Conservation (phyloP, 2,329 filamentous ascomycete species). For the Penicillium sp. region DNA sequence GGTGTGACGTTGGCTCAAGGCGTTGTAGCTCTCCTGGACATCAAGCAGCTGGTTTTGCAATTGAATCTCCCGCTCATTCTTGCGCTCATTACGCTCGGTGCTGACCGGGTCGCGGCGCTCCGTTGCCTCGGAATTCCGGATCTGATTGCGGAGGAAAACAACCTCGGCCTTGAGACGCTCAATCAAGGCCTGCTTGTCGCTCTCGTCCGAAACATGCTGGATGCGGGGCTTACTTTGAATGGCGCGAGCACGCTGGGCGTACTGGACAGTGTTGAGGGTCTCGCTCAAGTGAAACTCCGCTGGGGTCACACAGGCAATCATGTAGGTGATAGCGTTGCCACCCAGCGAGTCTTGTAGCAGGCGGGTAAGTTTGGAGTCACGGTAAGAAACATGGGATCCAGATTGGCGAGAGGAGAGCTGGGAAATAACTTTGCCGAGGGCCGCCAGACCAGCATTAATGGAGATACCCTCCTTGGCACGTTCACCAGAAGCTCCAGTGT, state of each 20-base stretch:
- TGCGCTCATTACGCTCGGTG: slow-evolving; percentile 74
- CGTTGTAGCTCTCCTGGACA: slow-evolving; percentile 89
- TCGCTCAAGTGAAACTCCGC: slow-evolving; percentile 97
- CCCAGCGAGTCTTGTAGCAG: slow-evolving; percentile 94
- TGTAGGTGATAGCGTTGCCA: slow-evolving; percentile 97
- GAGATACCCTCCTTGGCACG: slow-evolving; percentile 95
- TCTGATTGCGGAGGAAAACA: slow-evolving; percentile 88
- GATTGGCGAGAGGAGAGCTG: slow-evolving; percentile 88
- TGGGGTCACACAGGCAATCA: slow-evolving; percentile 97
- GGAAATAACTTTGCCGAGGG: slow-evolving; percentile 95
- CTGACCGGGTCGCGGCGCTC: slow-evolving; percentile 57
- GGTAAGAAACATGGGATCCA: slow-evolving; percentile 92
- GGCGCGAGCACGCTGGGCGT: slow-evolving; percentile 90
- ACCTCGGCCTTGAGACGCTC: slow-evolving; percentile 93
- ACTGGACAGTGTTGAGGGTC: slow-evolving; percentile 95
- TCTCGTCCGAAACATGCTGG: slow-evolving; percentile 83
- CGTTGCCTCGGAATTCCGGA: slow-evolving; percentile 74
- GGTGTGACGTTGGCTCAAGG: slow-evolving; percentile 89
- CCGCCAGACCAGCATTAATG: slow-evolving; percentile 94
- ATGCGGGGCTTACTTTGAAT: slow-evolving; percentile 98
- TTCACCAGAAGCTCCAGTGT: slow-evolving; percentile 92
- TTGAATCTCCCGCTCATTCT: slow-evolving; percentile 81
- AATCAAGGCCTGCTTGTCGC: slow-evolving; percentile 90
- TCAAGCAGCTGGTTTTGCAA: slow-evolving; percentile 93
- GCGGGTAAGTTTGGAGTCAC: slow-evolving; percentile 94